These are phyloP conservation scores for Dendrobium huoshanense DNA, from an alignment of 106 monocot genomes.

Conservation along the genomic window DNA sequence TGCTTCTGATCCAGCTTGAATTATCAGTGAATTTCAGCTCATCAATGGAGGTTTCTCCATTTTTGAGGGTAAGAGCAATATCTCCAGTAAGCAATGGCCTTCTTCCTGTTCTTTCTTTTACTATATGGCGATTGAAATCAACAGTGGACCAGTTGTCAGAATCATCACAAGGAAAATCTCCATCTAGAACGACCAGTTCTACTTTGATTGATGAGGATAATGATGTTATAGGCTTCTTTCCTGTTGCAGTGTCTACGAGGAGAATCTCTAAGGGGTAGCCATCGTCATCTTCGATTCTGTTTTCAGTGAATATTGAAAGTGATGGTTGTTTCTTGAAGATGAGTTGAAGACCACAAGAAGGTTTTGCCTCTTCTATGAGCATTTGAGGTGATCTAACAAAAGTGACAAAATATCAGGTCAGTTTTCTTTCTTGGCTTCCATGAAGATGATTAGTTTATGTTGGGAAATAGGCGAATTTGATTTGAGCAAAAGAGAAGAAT, in stretches of 20 bases:
- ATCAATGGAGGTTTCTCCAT: constrained; percentile 17
- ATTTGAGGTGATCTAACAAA: constrained; percentile 11
- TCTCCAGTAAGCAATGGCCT: constrained; percentile 23
- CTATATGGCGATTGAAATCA: constrained; percentile 13
- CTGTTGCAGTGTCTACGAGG: constrained; percentile 7
- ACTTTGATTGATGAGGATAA: constrained; percentile 7
- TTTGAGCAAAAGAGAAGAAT: neutral
- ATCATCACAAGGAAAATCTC: constrained; percentile 12
- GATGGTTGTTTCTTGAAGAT: constrained; percentile 16
- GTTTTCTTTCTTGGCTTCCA: neutral
- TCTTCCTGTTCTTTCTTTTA: constrained; percentile 18
- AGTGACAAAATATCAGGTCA: neutral
- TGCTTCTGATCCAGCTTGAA: constrained; percentile 31
- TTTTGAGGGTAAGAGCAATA: constrained; percentile 9
- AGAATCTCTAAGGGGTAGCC: constrained; percentile 22
- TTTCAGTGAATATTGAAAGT: constrained; percentile 40
- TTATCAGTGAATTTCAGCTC: constrained; percentile 47
- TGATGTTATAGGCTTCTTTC: no score
- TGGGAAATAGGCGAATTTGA: neutral
- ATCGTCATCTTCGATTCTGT: constrained; percentile 29
- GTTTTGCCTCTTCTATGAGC: constrained; percentile 12
- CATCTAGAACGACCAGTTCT: constrained; percentile 24
- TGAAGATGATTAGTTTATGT: neutral
- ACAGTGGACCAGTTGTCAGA: neutral
- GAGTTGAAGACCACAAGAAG: constrained; percentile 16